Evolutionary conservation across 2,329 filamentous ascomycete genomes (phyloP).

Genomic region (Ceratocystiopsis brevicomis): DNA sequence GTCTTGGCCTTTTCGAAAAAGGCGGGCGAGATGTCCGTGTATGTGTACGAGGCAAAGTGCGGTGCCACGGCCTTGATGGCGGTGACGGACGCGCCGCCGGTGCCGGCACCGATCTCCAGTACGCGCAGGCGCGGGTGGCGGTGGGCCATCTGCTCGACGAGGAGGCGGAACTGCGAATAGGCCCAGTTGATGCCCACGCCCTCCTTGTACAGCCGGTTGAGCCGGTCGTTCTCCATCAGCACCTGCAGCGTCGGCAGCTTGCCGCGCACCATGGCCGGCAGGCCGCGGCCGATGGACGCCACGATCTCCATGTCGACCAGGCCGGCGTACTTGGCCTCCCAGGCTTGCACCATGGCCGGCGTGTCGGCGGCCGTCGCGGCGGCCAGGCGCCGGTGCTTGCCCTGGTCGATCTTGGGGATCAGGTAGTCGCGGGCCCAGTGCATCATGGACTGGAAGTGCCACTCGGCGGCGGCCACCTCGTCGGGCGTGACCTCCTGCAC

Average conservation of each 20-base stretch:
- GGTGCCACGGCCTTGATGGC: slow-evolving; percentile 7
- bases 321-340: background rate
- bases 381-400: slow-evolving; percentile 4
- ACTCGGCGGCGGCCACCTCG: slow-evolving; percentile 3
- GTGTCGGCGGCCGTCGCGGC: slow-evolving; percentile 1
- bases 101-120: slow-evolving; percentile 19
- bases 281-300: slow-evolving; percentile 4
- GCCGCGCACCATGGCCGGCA: slow-evolving; percentile 6
- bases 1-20: slow-evolving; percentile 17
- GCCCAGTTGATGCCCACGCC: slow-evolving; percentile 8
- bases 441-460: slow-evolving; percentile 4
- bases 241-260: slow-evolving; percentile 13
- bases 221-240: slow-evolving; percentile 16
- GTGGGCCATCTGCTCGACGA: slow-evolving; percentile 7
- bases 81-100: slow-evolving; percentile 11
- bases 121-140: slow-evolving; percentile 14
- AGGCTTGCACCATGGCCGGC: slow-evolving; percentile 3
- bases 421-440: slow-evolving; percentile 4
- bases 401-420: slow-evolving; percentile 4
- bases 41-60: slow-evolving; percentile 10
- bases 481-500: slow-evolving; percentile 2
- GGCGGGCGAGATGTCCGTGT: slow-evolving; percentile 9
- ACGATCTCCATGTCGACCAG: slow-evolving; percentile 7
- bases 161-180: slow-evolving; percentile 11
- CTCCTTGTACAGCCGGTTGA: slow-evolving; percentile 17